These are phyloP conservation scores for Coccinonectria pachysandricola DNA, from an alignment of 2,329 filamentous ascomycete species.

Conservation along the genomic window DNA sequence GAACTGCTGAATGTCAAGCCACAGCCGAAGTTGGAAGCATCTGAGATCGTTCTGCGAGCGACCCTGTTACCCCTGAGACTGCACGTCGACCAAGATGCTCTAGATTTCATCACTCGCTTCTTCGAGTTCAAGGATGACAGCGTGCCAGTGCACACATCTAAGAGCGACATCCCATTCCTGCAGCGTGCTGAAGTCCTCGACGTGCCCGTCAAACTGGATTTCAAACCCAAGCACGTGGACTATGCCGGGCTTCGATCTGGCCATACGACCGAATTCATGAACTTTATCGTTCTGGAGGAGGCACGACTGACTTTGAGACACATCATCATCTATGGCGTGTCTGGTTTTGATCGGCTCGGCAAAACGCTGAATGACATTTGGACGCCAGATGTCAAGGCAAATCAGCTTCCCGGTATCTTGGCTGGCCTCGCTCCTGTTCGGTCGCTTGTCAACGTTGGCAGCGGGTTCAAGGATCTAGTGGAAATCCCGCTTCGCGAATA, in stretches of 20 bases:
- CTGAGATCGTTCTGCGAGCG: conserved; percentile 76
- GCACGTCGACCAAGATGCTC: conserved; percentile 92
- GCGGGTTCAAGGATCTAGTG: conserved; percentile 75
- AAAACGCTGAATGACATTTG: conserved; percentile 90
- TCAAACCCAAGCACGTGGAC: conserved; percentile 97
- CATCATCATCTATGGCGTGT: conserved; percentile 85
- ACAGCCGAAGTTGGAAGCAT: conserved; percentile 70
- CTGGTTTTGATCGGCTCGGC: conserved; percentile 82
- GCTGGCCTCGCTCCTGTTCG: conserved; percentile 85
- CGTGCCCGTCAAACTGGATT: conserved; percentile 76
- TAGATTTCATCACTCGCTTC: conserved; percentile 94
- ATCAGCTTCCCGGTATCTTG: conserved; percentile 81
- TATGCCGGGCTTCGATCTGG: conserved; percentile 88
- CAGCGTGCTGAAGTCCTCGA: conserved; percentile 82
- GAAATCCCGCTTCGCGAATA: conserved; percentile 89
- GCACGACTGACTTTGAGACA: conserved; percentile 78
- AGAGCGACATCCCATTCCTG: conserved; percentile 72
- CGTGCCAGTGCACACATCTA: conserved; percentile 41
- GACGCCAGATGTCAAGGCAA: conserved; percentile 84
- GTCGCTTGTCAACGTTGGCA: conserved; percentile 82
- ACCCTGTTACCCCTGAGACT: conserved; percentile 75
- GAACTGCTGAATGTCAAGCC: conserved; percentile 84
- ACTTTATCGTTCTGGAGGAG: conserved; percentile 86
- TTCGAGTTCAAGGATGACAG: conserved; percentile 92
- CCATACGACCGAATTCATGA: conserved; percentile 96